Percentiles rank a stretch among this genome's conserved stretches.
Evolutionary conservation across 2,329 filamentous ascomycete genomes (phyloP).

Genomic region (Xylariaceae sp.): DNA sequence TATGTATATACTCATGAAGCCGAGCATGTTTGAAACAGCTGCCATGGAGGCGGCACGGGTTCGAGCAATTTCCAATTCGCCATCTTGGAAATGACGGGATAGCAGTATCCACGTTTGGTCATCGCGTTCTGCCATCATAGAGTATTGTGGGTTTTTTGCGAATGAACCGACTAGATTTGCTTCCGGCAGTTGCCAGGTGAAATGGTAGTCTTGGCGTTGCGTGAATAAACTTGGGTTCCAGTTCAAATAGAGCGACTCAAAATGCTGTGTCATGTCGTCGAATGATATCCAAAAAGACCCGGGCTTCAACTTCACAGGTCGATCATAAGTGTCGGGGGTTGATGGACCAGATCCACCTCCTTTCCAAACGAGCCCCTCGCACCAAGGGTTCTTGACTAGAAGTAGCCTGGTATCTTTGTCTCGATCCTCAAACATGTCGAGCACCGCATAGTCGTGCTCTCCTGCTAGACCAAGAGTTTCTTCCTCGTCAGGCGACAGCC

Average conservation of each 20-base stretch:
- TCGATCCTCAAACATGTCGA: constrained; percentile 62
- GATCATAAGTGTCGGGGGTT: constrained; percentile 14
- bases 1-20: constrained; percentile 84
- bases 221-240: constrained; percentile 89
- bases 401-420: constrained; percentile 60
- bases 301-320: constrained; percentile 41
- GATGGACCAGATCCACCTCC: constrained; percentile 41
- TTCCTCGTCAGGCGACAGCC: constrained; percentile 73
- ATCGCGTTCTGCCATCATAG: constrained; percentile 54
- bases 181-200: constrained; percentile 66
- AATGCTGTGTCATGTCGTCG: constrained; percentile 83
- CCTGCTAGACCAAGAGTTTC: constrained; percentile 75
- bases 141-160: constrained; percentile 67
- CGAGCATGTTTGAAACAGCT: constrained; percentile 52
- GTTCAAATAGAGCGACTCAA: constrained; percentile 94
- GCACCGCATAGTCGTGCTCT: constrained; percentile 90
- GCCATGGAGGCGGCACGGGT: constrained; percentile 36
- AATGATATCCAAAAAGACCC: constrained; percentile 95
- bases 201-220: constrained; percentile 83
- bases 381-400: constrained; percentile 95
- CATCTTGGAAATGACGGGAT: constrained; percentile 77
- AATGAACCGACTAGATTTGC: constrained; percentile 51
- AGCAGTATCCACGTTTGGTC: constrained; percentile 79
- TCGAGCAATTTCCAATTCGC: constrained; percentile 55
- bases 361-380: constrained; percentile 72